A percentile compares a stretch with the other conserved stretches of the same genome.
phyloP scores from a whole-genome alignment of 108 stramenopile genomes.

The Craspedostauros australis region DNA sequence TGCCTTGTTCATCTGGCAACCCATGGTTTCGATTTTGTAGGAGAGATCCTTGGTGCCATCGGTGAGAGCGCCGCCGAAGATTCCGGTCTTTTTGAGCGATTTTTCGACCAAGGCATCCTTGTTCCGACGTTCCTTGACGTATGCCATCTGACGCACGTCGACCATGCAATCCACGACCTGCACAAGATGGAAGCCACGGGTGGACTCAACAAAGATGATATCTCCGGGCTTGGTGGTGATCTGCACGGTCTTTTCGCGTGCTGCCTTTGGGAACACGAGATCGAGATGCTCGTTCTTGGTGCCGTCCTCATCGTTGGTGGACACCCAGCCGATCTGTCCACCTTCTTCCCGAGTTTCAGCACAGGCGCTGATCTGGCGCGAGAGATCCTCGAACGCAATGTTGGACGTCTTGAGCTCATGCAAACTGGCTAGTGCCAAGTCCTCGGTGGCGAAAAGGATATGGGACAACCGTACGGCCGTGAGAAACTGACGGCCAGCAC shows the following conservation, averaged over 20 bases:
- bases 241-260: slow-evolving; percentile 46
- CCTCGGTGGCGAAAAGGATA: slow-evolving; percentile 65
- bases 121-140: slow-evolving; percentile 39
- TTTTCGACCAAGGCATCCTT: slow-evolving; percentile 19
- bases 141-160: slow-evolving; percentile 78
- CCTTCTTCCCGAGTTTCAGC: slow-evolving; percentile 46
- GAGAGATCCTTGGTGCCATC: slow-evolving; percentile 30
- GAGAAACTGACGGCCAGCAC: slow-evolving; percentile 46
- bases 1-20: slow-evolving; percentile 98
- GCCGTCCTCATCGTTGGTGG: slow-evolving; percentile 14
- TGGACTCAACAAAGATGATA: slow-evolving; percentile 45
- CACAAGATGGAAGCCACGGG: slow-evolving; percentile 70
- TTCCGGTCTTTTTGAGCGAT: slow-evolving; percentile 23
- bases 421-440: slow-evolving; percentile 56
- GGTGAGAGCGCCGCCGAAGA: slow-evolving; percentile 19
- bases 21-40: slow-evolving; percentile 85
- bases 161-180: slow-evolving; percentile 87
- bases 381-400: slow-evolving; percentile 55
- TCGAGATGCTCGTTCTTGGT: slow-evolving; percentile 66
- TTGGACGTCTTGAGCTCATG: slow-evolving; percentile 41
- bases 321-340: slow-evolving; percentile 71
- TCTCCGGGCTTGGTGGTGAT: slow-evolving; percentile 77
- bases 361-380: slow-evolving; percentile 61
- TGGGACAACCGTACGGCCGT: slow-evolving; percentile 68
- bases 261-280: slow-evolving; percentile 46